Evolutionary conservation across 768 basidiomycete genomes (phyloP), one percentile per base, ranked within the genome.

Genomic region (Floccularia luteovirens): DNA sequence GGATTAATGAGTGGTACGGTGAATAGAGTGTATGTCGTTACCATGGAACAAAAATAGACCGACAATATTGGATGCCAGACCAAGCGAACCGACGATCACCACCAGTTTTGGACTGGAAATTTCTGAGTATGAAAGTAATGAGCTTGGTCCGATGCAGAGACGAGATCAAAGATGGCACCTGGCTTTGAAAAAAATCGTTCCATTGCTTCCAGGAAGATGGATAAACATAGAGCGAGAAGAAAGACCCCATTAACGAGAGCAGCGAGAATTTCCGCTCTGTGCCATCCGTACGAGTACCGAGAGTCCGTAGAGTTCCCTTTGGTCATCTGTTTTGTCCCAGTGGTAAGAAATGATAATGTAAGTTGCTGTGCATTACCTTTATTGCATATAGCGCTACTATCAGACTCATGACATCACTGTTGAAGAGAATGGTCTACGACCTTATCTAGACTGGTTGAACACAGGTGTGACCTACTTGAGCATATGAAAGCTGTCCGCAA

Each of bases 401-500:
- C 44, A 99, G 67, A 59, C 92, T 96, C 77, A 96, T 77, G 50
- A 96, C 90, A 73, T 99, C 96, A 67, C 94, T 98, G 61, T 36
- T 41, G 38, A 43, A 42, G 35, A 42, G 6, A 43, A 47, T 30
- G n/a, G n/a, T n/a, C n/a, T n/a, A n/a, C n/a, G n/a, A n/a, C n/a
- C n/a, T n/a, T n/a, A n/a, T n/a, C n/a, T n/a, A n/a, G n/a, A n/a
- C n/a, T n/a, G n/a, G n/a, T n/a, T n/a, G n/a, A n/a, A n/a, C n/a
- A n/a, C n/a, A n/a, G n/a, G n/a, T n/a, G 11, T 36, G 31, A 63
- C 82, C 45, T 48, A 93, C 92, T 97, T 97, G 65, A 97, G 81
- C 93, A 96, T 98, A 65, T 98, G 94, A 61, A 98, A 98, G 48
- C 86, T 87, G 64, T 97, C 94, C 6, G 94, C 94, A 34, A 99